Evolutionary conservation across 176 grass and related monocot species (phyloP), one percentile per base, ranked within the genome.

Genomic region (Eragrostis curvula): DNA sequence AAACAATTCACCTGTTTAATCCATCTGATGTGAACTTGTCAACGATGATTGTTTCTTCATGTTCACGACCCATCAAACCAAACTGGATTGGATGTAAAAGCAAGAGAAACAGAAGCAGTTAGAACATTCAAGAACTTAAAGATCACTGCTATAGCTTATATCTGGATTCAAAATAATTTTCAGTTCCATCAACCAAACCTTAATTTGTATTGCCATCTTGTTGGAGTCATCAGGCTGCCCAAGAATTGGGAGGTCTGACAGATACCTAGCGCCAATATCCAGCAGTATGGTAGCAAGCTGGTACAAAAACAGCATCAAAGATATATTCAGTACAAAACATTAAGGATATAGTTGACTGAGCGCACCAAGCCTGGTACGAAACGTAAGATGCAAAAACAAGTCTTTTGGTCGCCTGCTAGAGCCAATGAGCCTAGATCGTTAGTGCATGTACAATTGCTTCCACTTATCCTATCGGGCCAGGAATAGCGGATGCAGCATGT

Each of bases 271-370:
- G 15, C 42, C 12, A 16, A 70, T 70, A 70, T 70, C 68, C 68
- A 70, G 68, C 43, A 70, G 68, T 70, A 46, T 46, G 21, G n/a
- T 42, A 27, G 42, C 68, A 70, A 70, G 68, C 68, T 70, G 23
- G 41, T 45, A 24, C 41, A 0, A 25, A 70, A 15, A 25, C 15
- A 70, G 3, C 11, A 44, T 6, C 20, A 15, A 69, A 70, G 20
- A 32, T 45, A 11, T 45, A 1, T 39, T 66, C 32, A 66, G 16
- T 39, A 66, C 3, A 66, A 8, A 66, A 66, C 8, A 66, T 41
- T 40, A 66, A 18, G 62, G 30, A 28, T 15, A 66, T 66, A 36
- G 32, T 36, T 36, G 32, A 36, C 32, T 36, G 32, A 36, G 32
- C 4, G 32, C 32, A 36, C 32, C 32, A 36, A 36, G 32, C 32